phyloP scores from a whole-genome alignment of 1,139 yeast genomes.

The Debaryomycetaceae sp. region DNA sequence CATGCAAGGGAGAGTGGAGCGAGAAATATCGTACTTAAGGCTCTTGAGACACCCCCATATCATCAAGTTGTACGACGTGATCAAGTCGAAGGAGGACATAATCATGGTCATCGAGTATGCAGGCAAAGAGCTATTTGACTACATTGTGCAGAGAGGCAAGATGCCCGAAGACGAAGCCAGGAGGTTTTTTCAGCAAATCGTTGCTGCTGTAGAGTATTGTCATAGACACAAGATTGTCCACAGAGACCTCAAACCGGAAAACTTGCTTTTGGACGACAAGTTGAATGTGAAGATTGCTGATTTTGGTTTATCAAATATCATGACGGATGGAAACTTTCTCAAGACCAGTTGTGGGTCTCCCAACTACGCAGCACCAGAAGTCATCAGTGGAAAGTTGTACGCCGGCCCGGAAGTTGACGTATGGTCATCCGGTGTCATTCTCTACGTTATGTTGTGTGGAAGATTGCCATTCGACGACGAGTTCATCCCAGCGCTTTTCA shows the following conservation, averaged over 20 bases:
- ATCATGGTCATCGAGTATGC: constrained; percentile 98
- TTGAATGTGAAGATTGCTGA: constrained; percentile 95
- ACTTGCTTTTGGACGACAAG: constrained; percentile 83
- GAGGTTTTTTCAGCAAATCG: constrained; percentile 93
- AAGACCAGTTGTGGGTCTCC: constrained; percentile 98
- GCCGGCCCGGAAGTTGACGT: constrained; percentile 99
- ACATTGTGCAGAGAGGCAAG: constrained; percentile 91
- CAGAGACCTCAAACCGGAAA: constrained; percentile 93
- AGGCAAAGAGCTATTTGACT: constrained; percentile 92
- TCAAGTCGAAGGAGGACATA: constrained; percentile 92
- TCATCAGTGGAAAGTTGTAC: constrained; percentile 89
- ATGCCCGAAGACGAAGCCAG: constrained; percentile 95
- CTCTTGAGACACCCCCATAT: constrained; percentile 94
- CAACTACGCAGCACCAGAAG: constrained; percentile 98
- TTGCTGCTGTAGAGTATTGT: constrained; percentile 97
- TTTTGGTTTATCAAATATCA: constrained; percentile 90
- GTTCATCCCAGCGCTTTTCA: constrained; percentile 92
- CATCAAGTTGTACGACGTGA: constrained; percentile 92
- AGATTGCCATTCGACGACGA: constrained; percentile 97
- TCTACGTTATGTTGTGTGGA: constrained; percentile 96
- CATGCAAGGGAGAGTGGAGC: constrained; percentile 95
- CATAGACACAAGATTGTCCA: constrained; percentile 98
- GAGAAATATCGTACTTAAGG: constrained; percentile 89
- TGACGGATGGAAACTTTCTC: constrained; percentile 97
- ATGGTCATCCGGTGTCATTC: constrained; percentile 97